Evolutionary conservation across 352 stramenopile genomes (phyloP), one percentile per base, ranked within the genome.

Genomic region (Globisporangium echinulatum): DNA sequence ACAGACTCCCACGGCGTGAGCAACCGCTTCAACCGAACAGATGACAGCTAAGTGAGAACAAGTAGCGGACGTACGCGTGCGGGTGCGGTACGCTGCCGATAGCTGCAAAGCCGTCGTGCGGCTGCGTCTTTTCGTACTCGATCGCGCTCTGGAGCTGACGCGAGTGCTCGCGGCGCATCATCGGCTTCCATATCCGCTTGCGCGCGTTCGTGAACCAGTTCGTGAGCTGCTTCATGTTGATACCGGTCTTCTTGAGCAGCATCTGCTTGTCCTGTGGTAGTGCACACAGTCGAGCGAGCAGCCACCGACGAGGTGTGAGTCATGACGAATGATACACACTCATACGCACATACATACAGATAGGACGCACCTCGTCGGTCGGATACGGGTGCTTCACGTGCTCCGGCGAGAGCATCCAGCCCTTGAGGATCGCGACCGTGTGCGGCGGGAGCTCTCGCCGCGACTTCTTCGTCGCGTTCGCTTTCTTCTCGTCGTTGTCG

Each of bases 181-280:
- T 92, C 50, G 86, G 86, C 54, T 93, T 94, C 87, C 87, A 96
- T 54, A 96, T 92, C 52, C 87, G 83, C 58, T 96, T 96, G 44
- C 87, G 79, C 1, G 83, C 85, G 65, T 96, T 96, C 10, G 87
- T 96, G 58, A 96, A 94, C 87, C 87, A 96, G 55, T 96, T 93
- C 3, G 86, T 96, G 50, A 96, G 81, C 70, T 96, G 87, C 69
- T 94, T 94, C 85, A 94, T 93, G 64, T 88, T 94, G 62, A 96
- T 92, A 36, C 83, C 85, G 11, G 87, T 94, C 75, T 92, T 90
- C 70, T 90, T 87, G 8, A 93, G 73, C 61, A 96, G 68, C 84
- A 90, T 92, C 79, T 93, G 84, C 64, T 96, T 96, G 70, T 96
- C 85, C 71, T 88, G 53, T 48, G 7, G 43, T 33, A 10, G 48